Evolutionary conservation across 2,329 filamentous ascomycete genomes (phyloP).

Genomic region (Cytospora chrysosperma): DNA sequence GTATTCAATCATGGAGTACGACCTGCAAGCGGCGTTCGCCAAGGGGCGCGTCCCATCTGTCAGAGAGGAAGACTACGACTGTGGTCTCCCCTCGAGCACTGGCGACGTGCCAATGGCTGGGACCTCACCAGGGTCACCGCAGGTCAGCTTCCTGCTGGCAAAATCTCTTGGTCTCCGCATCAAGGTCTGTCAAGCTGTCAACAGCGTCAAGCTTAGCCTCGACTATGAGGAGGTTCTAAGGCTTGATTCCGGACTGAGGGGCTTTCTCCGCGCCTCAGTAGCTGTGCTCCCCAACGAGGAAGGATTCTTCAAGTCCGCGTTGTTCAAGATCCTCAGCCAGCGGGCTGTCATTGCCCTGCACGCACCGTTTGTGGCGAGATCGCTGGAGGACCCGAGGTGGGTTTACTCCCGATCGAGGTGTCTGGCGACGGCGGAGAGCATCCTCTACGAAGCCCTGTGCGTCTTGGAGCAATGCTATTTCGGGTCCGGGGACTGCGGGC

Average conservation of each 20-base stretch:
- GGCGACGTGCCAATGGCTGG: not conserved
- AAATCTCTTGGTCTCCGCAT: constrained; percentile 4
- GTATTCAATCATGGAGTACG: constrained; percentile 29
- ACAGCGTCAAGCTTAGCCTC: constrained; percentile 12
- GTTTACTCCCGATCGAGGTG: constrained; percentile 13
- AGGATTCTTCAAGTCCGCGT: not conserved
- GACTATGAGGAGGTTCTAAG: constrained; percentile 16
- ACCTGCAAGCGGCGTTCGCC: constrained; percentile 30
- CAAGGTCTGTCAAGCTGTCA: constrained; percentile 8
- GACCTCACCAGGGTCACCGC: too few relatives aligned
- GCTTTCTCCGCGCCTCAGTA: constrained; percentile 3
- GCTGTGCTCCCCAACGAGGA: not conserved
- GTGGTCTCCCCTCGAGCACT: not conserved
- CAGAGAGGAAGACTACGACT: constrained; percentile 26
- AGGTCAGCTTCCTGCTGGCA: not conserved
- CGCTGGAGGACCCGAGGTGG: constrained; percentile 16
- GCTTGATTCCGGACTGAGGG: constrained; percentile 14
- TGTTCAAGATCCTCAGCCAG: constrained; percentile 7
- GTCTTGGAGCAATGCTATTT: constrained; percentile 1
- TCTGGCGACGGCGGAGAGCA: constrained; percentile 1
- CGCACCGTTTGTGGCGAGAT: constrained; percentile 13
- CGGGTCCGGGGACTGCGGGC: not conserved
- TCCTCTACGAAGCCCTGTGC: constrained; percentile 8
- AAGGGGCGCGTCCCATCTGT: constrained; percentile 26
- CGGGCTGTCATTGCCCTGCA: constrained; percentile 16